These are phyloP conservation scores for Fusarium sp. DNA, from an alignment of 2,329 filamentous ascomycete species.

Conservation along the genomic window DNA sequence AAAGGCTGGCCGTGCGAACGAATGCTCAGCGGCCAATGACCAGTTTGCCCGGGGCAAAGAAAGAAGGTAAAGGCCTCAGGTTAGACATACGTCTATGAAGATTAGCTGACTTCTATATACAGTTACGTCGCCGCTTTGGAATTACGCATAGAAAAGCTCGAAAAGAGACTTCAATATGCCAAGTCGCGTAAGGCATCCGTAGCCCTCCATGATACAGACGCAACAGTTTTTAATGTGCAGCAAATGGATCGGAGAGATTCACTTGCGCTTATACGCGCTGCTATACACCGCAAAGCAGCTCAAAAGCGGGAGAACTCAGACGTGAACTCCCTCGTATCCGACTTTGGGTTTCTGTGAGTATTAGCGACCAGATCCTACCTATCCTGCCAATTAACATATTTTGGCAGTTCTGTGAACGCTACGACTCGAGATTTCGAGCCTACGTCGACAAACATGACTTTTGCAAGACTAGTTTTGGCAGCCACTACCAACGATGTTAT, in stretches of 20 bases:
- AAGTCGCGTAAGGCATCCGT: slow-evolving; percentile 76
- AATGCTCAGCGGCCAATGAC: slow-evolving; percentile 94
- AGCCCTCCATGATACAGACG: slow-evolving; percentile 68
- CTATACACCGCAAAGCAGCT: slow-evolving; percentile 72
- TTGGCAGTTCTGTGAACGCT: slow-evolving; percentile 84
- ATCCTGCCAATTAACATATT: slow-evolving; percentile 8
- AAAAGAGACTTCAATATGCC: slow-evolving; percentile 77
- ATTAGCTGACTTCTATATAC: slow-evolving; percentile 19
- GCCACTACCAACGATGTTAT: slow-evolving; percentile 79
- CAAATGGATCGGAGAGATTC: slow-evolving; percentile 70
- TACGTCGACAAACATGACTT: slow-evolving; percentile 88
- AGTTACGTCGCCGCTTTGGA: slow-evolving; percentile 96
- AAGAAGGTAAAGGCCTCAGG: slow-evolving; percentile 69
- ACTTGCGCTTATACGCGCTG: slow-evolving; percentile 67
- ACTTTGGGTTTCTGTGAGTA: slow-evolving; percentile 87
- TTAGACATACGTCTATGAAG: not conserved
- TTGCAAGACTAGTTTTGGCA: slow-evolving; percentile 87
- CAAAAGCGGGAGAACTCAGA: slow-evolving; percentile 78
- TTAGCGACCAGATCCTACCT: not conserved
- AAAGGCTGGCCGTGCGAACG: slow-evolving; percentile 83
- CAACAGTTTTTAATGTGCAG: slow-evolving; percentile 37
- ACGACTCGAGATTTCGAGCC: slow-evolving; percentile 94
- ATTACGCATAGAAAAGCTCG: slow-evolving; percentile 85
- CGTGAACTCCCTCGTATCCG: slow-evolving; percentile 90
- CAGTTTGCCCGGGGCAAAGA: slow-evolving; percentile 97